Evolutionary conservation across 495 filamentous ascomycete genomes (phyloP).

Genomic region (Glarea lozoyensis): DNA sequence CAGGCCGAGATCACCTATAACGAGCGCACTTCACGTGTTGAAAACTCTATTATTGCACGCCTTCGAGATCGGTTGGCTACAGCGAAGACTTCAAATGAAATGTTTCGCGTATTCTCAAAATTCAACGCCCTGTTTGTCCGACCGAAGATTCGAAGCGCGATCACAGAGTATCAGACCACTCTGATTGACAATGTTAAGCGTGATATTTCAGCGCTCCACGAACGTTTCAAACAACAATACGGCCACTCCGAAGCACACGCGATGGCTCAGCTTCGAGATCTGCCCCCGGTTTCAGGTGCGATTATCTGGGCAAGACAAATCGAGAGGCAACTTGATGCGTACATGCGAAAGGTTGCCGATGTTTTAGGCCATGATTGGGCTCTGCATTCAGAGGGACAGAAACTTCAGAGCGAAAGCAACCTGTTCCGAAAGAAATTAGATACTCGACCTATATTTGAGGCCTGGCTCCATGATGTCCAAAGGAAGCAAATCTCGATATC

Average conservation of each 20-base stretch:
- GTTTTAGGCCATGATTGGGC: constrained; percentile 92
- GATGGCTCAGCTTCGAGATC: constrained; percentile 92
- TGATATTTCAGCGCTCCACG: constrained; percentile 85
- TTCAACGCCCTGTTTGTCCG: constrained; percentile 98
- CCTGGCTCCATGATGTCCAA: constrained; percentile 86
- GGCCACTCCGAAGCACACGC: constrained; percentile 94
- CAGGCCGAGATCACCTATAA: constrained; percentile 92
- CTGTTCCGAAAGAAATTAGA: constrained; percentile 94
- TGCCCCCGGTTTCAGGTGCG: constrained; percentile 90
- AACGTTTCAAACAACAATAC: constrained; percentile 97
- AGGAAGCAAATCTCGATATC: constrained; percentile 80
- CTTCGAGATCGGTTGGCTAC: constrained; percentile 88
- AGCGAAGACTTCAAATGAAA: constrained; percentile 93
- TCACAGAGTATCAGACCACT: constrained; percentile 93
- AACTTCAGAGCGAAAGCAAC: constrained; percentile 77
- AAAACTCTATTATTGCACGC: constrained; percentile 97
- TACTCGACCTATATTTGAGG: constrained; percentile 84
- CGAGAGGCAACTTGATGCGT: constrained; percentile 83
- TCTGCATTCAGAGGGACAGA: constrained; percentile 88
- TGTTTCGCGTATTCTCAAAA: constrained; percentile 99
- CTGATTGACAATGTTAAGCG: constrained; percentile 96
- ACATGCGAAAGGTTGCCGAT: constrained; percentile 97
- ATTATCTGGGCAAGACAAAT: constrained; percentile 98
- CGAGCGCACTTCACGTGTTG: constrained; percentile 89
- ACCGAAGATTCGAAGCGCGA: constrained; percentile 94